Evolutionary conservation across 768 basidiomycete species (phyloP).

Genomic region (Rhizopogon vulgaris): DNA sequence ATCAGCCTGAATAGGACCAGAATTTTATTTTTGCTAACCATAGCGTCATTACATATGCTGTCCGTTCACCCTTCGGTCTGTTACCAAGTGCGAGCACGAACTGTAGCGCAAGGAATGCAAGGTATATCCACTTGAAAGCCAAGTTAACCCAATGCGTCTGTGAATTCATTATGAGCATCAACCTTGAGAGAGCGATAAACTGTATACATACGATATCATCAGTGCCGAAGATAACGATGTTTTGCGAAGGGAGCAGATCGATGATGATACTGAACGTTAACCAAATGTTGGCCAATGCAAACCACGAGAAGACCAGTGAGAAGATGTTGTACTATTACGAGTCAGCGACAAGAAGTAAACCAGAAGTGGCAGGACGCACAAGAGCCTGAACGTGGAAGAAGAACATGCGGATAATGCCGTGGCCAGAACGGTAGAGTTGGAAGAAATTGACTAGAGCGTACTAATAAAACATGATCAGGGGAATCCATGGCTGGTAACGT

Average conservation of each 20-base stretch:
- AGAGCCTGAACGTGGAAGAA: conserved; percentile 93
- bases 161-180: conserved; percentile 1
- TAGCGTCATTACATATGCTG: conserved; percentile 63
- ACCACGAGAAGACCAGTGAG: conserved; percentile 87
- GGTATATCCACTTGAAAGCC: conserved; percentile 80
- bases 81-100: conserved; percentile 74
- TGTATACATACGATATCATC: conserved; percentile 49
- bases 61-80: conserved; percentile 83
- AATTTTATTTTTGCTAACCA: conserved; percentile 37
- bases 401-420: conserved; percentile 90
- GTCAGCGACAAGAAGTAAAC: background rate
- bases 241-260: conserved; percentile 62
- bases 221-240: conserved; percentile 67
- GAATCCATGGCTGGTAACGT: background rate
- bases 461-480: conserved; percentile 29
- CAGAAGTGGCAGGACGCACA: conserved; percentile 38
- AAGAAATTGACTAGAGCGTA: conserved; percentile 94
- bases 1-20: conserved; percentile 4
- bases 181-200: background rate
- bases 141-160: conserved; percentile 89
- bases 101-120: conserved; percentile 78
- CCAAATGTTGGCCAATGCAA: conserved; percentile 89
- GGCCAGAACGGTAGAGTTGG: conserved; percentile 78
- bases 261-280: conserved; percentile 95
- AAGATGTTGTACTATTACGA: conserved; percentile 73